These are phyloP conservation scores for Monilinia fructicola DNA, from an alignment of 2,329 filamentous ascomycete genomes.

Conservation along the genomic window DNA sequence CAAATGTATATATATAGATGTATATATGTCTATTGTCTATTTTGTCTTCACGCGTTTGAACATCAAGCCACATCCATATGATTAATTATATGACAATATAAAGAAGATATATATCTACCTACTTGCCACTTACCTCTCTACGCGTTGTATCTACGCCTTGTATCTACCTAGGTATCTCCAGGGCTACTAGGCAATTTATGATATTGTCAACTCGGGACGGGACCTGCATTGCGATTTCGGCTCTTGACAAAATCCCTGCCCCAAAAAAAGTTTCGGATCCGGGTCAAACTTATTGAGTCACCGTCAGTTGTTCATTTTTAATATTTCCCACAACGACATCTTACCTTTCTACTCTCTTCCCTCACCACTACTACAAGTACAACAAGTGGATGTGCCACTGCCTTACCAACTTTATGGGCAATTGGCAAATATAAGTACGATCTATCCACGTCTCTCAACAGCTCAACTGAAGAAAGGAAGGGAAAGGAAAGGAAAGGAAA, in stretches of 20 bases:
- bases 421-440: constrained; percentile 10
- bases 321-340: background rate
- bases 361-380: background rate
- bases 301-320: background rate
- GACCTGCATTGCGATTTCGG: constrained; percentile 9
- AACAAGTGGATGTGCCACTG: background rate
- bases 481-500: background rate
- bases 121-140: no score
- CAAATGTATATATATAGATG: no score
- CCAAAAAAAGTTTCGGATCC: constrained; percentile 19
- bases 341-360: background rate
- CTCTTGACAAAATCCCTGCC: constrained; percentile 5
- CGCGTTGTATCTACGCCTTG: no score
- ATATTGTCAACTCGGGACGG: background rate
- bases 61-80: no score
- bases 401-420: constrained; percentile 3
- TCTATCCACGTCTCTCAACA: background rate
- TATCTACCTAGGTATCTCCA: no score
- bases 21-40: no score
- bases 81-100: no score
- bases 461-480: background rate
- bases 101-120: no score
- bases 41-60: no score
- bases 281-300: constrained; percentile 12
- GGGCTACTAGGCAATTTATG: background rate